Percentiles rank a stretch among this genome's conserved stretches.
Evolutionary conservation across 23 red algal genomes (phyloP).

Genomic region (Gracilaria gracilis): DNA sequence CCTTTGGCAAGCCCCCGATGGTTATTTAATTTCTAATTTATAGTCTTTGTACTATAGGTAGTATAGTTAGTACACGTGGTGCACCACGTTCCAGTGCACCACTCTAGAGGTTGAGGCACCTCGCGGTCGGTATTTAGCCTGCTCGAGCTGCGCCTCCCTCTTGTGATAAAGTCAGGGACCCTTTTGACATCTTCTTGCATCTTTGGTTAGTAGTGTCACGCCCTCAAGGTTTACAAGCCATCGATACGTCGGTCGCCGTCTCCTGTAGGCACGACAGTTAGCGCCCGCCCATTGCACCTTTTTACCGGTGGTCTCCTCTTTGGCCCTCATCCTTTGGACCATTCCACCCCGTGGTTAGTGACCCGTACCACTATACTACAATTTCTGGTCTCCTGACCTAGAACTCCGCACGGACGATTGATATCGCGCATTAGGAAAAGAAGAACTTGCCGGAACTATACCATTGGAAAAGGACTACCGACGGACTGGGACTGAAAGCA

Average conservation of each 20-base stretch:
- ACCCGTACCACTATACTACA: background rate
- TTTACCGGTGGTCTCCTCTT: constrained; percentile 2
- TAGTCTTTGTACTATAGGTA: too few relatives aligned
- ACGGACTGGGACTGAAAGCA: too few relatives aligned
- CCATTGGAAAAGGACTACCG: too few relatives aligned
- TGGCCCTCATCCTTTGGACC: background rate
- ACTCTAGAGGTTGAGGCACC: too few relatives aligned
- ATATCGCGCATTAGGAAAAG: background rate
- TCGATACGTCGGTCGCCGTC: background rate
- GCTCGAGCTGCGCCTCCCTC: background rate
- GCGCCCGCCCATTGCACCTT: background rate
- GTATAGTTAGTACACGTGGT: too few relatives aligned
- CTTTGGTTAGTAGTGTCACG: background rate
- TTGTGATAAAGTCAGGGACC: constrained; percentile 9
- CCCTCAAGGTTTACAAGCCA: background rate
- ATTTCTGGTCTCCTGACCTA: constrained; percentile 30
- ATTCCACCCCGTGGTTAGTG: background rate
- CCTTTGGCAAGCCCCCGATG: too few relatives aligned
- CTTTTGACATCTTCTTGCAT: background rate
- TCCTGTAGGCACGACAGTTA: constrained; percentile 26
- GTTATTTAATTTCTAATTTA: too few relatives aligned
- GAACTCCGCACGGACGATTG: constrained; percentile 14
- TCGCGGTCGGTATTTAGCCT: too few relatives aligned
- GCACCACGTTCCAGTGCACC: too few relatives aligned
- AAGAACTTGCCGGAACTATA: background rate